Evolutionary conservation across 371 early-diverging fungal genomes (phyloP), one percentile per base, ranked within the genome.

Genomic region (Umbelopsis sp.): DNA sequence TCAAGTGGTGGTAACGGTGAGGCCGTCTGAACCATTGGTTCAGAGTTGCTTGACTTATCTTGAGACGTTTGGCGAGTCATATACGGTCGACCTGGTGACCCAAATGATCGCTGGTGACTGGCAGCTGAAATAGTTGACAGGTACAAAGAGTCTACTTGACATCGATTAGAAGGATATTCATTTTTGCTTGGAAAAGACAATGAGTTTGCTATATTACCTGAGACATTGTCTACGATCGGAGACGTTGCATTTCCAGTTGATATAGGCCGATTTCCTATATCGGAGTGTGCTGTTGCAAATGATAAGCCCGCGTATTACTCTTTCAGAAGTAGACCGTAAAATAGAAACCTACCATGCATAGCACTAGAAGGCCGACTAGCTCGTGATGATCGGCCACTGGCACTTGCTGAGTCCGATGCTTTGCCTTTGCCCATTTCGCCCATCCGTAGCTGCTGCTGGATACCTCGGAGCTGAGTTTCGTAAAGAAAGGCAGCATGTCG

Each of bases 381-480:
- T n/a, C 50, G 70, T 29, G 70, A 29, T 46, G 69, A 50, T 22
- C 46, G 7, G 18, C 46, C 63, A n/a, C 53, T 63, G 32, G 65
- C 57, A 38, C 67, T 72, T 11, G 68, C 65, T 5, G 57, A 70
- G 25, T 69, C 25, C 50, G 70, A 51, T 53, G 69, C 12, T 50
- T 63, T 41, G 45, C 66, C 45, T 67, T 74, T 68, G 72, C 70
- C 50, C 67, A 74, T 63, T 66, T 80, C 75, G 37, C 75, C 79
- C 12, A 76, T 46, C 41, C 82, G 75, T 20, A 83, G 72, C 37
- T 86, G 87, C 57, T 83, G 85, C 16, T 87, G 86, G 25, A 89
- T 76, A 10, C 85, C 89, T 46, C 84, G 86, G 12, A 89, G 72
- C 68, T 87, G 89, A 38, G 82, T 89, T 74, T 89, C 86, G 72